Base-by-base conservation (phyloP, 371 early-diverging fungal genomes). In the Encephalitozoon intestinalis region DNA sequence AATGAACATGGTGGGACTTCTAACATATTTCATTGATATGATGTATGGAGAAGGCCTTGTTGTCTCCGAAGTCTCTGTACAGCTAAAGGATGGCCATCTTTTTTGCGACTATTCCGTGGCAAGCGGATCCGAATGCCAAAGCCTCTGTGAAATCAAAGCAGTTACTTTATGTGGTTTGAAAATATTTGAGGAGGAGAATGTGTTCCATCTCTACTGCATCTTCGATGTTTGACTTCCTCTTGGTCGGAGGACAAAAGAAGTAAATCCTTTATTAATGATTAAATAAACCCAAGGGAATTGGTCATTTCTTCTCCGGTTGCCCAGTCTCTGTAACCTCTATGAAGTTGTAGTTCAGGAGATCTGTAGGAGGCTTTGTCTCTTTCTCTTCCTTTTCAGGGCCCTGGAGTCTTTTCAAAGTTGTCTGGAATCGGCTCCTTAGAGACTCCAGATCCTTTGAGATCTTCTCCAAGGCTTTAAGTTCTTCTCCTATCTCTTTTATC, bases 101-200 rank as follows among this genome's bases (percentile, higher is more conserved):
- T 11, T 34, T 1, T 58, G 58, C 21, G 37, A 58, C 28, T 58
- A 58, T 18, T 15, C 37, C 3, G 34, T 18, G 37, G 21, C 37
- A 0, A 18, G 18, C 15, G 30, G 34, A n/a, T 25, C 58, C 15
- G 21, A 15, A 34, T 58, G 58, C 15, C 34, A 58, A 15, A 15
- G 34, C 12, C 58, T 58, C 30, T 58, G 58, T 31, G 58, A 58
- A 37, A 58, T 58, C 58, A 58, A 58, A n/a, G 58, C 58, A 31
- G 18, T 58, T 34, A 58, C 58, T 6, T 34, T 58, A 1, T 58
- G 58, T 5, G 58, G 34, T 0, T 5, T 58, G 1, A 31, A 21
- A n/a, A 15, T 58, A n/a, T 58, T 34, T 58, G 58, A 58, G 28
- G 4, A 58, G n/a, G 58, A 58, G 11, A 12, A 12, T n/a, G n/a